Conservation (phyloP, 2,329 filamentous ascomycete genomes). For the Fusarium transvaalense region DNA sequence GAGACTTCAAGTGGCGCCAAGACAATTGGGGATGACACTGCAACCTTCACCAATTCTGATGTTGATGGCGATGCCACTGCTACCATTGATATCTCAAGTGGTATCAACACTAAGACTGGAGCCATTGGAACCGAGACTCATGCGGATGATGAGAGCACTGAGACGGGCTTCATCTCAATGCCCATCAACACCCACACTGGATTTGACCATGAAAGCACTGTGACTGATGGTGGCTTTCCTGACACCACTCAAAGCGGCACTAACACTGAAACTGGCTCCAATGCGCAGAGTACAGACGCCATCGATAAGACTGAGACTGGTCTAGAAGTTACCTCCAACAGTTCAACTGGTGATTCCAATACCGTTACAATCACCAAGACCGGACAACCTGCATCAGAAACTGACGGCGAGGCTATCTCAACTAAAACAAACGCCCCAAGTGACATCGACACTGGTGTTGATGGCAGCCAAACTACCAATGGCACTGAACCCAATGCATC, state of each 20-base stretch:
- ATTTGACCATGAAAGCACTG: background rate
- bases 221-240: background rate
- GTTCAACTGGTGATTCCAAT: background rate
- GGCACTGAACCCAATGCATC: background rate
- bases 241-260: background rate
- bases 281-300: background rate
- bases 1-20: background rate
- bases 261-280: background rate
- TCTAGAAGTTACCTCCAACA: too few species aligned
- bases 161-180: background rate
- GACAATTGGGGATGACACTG: background rate
- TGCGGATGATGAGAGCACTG: background rate
- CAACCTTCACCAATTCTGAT: too few species aligned
- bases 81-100: background rate
- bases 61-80: too few species aligned
- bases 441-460: background rate
- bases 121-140: background rate
- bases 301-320: background rate
- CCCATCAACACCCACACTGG: background rate
- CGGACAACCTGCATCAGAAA: background rate
- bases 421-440: background rate
- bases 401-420: background rate
- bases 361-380: background rate
- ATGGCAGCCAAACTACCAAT: background rate
- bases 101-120: background rate